Conservation (phyloP, 2,329 filamentous ascomycete genomes). For the Hypoxylon sp. region DNA sequence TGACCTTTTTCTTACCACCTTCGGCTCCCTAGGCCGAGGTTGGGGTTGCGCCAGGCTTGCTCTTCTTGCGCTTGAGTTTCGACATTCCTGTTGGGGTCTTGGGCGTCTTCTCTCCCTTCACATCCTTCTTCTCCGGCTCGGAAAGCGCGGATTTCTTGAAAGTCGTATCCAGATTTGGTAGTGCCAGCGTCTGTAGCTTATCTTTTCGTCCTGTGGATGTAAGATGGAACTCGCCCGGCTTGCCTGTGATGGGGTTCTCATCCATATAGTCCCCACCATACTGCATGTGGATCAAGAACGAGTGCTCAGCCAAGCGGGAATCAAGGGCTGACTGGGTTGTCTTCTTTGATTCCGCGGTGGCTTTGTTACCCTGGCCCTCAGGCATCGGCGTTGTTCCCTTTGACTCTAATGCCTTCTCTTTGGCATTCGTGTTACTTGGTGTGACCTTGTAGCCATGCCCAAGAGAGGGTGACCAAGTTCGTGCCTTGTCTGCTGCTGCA, state of each 20-base stretch:
- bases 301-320: slow-evolving; percentile 68
- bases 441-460: slow-evolving; percentile 67
- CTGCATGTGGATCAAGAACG: slow-evolving; percentile 69
- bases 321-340: slow-evolving; percentile 59
- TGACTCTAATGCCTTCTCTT: slow-evolving; percentile 57
- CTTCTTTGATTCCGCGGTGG: slow-evolving; percentile 53
- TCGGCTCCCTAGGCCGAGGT: slow-evolving; percentile 46
- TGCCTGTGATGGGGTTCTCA: slow-evolving; percentile 77
- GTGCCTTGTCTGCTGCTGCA: slow-evolving; percentile 64
- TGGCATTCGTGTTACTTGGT: slow-evolving; percentile 45
- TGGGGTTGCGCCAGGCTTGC: slow-evolving; percentile 50
- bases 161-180: slow-evolving; percentile 49
- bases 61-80: slow-evolving; percentile 58
- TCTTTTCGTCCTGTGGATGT: slow-evolving; percentile 71
- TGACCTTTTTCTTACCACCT: slow-evolving; percentile 2
- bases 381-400: slow-evolving; percentile 66
- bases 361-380: slow-evolving; percentile 47
- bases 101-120: slow-evolving; percentile 53
- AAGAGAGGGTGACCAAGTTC: slow-evolving; percentile 68
- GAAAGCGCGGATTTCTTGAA: slow-evolving; percentile 47
- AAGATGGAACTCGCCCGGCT: slow-evolving; percentile 75
- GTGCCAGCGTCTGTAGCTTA: slow-evolving; percentile 51
- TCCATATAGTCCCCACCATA: slow-evolving; percentile 77
- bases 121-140: slow-evolving; percentile 50
- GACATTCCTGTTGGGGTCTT: slow-evolving; percentile 54